Evolutionary conservation across 1,139 yeast species (phyloP).

Genomic region (Zygosaccharomyces pseudobailii): DNA sequence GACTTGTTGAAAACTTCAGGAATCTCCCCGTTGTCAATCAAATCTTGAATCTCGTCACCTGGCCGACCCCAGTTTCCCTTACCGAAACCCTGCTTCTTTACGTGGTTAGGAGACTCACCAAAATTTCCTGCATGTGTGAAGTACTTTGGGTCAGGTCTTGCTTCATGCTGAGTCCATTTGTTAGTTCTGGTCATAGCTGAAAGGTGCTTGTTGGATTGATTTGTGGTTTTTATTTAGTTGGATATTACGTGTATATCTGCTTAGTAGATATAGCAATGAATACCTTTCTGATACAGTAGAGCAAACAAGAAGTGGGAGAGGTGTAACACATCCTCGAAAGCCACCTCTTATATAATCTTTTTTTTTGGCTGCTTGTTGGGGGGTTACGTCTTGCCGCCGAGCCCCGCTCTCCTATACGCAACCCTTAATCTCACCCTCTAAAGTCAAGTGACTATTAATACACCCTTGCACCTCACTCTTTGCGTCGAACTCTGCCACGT

Average conservation of each 20-base stretch:
- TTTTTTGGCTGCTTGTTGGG: background rate
- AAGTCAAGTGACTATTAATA: background rate
- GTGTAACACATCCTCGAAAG: background rate
- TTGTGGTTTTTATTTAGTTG: background rate
- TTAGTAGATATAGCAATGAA: too few species aligned
- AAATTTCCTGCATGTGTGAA: slow-evolving; percentile 69
- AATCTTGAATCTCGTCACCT: slow-evolving; percentile 59
- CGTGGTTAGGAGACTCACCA: slow-evolving; percentile 65
- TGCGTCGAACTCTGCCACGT: background rate
- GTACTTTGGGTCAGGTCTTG: slow-evolving; percentile 58
- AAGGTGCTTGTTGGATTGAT: background rate
- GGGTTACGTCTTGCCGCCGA: slow-evolving; percentile 1
- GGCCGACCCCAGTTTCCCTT: slow-evolving; percentile 70
- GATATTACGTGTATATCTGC: too few species aligned
- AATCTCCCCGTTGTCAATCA: slow-evolving; percentile 41
- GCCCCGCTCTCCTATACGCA: background rate
- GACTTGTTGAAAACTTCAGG: slow-evolving; percentile 40
- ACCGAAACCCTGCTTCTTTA: slow-evolving; percentile 85
- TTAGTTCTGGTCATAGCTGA: slow-evolving; percentile 73
- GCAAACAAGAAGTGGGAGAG: too few species aligned
- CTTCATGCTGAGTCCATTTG: slow-evolving; percentile 68
- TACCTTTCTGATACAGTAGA: background rate
- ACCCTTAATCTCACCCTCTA: background rate
- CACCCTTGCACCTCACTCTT: background rate
- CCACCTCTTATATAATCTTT: background rate